phyloP scores from a whole-genome alignment of 306 rosid genomes.

The Cyamopsis tetragonoloba region DNA sequence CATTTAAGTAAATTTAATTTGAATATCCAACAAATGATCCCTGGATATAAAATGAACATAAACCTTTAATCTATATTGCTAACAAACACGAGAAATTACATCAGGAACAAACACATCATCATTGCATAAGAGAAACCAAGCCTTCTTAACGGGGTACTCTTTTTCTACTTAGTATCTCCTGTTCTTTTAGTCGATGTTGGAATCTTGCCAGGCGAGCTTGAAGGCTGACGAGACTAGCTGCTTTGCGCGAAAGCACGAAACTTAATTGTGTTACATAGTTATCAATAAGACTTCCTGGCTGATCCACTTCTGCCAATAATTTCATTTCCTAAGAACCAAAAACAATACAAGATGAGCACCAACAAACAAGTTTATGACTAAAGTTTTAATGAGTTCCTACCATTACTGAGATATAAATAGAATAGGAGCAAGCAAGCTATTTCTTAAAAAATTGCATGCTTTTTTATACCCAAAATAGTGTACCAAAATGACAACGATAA shows the following conservation, averaged over 20 bases:
- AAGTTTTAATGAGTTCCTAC: not conserved
- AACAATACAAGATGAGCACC: conserved; percentile 13
- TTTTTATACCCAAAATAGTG: not conserved
- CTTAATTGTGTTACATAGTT: conserved; percentile 83
- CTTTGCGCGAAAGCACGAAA: conserved; percentile 90
- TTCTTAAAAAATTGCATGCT: not conserved
- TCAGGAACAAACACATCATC: conserved; percentile 23
- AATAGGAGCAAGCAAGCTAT: not conserved
- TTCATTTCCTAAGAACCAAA: conserved; percentile 79
- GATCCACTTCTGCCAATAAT: conserved; percentile 92
- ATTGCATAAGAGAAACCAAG: conserved; percentile 24
- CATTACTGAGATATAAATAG: too few relatives aligned
- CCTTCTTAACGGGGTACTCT: conserved; percentile 68
- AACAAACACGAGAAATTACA: conserved; percentile 29
- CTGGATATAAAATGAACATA: conserved; percentile 1
- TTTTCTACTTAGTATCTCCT: conserved; percentile 84
- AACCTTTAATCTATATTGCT: conserved; percentile 30
- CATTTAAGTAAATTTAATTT: conserved; percentile 25
- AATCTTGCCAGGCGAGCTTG: conserved; percentile 95
- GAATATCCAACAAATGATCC: conserved; percentile 27
- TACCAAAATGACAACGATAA: not conserved
- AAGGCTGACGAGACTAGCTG: conserved; percentile 83
- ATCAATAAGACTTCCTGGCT: conserved; percentile 90
- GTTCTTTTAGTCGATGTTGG: conserved; percentile 93
- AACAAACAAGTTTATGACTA: not conserved